Evolutionary conservation across 176 grass and related monocot genomes (phyloP).

Genomic region (Phoenix roebelenii): DNA sequence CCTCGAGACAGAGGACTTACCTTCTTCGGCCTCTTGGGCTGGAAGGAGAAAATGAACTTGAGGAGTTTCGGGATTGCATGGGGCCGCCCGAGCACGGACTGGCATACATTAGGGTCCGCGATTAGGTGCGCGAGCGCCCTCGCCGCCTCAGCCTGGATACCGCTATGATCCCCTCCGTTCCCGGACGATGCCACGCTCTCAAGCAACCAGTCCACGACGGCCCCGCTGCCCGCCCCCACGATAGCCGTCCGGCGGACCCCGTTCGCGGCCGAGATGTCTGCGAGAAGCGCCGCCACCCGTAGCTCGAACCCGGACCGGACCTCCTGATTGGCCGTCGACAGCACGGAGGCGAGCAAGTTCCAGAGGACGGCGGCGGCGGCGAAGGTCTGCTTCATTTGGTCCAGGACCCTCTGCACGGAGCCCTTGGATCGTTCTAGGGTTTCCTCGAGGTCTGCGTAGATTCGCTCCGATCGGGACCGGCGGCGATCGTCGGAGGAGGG

Average conservation of each 20-base stretch:
- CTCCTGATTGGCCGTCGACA: conserved; percentile 88
- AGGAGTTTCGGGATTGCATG: conserved; percentile 66
- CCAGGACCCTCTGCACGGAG: conserved; percentile 51
- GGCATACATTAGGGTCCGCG: conserved; percentile 50
- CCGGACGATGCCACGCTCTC: conserved; percentile 42
- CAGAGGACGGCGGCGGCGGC: conserved; percentile 61
- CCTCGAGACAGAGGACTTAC: conserved; percentile 16
- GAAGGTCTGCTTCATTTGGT: conserved; percentile 63
- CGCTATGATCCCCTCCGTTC: conserved; percentile 31
- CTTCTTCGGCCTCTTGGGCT: conserved; percentile 68
- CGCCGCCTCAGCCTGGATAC: conserved; percentile 70
- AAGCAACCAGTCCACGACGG: conserved; percentile 82
- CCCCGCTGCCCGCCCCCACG: conserved; percentile 59
- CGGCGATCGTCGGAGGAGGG: conserved; percentile 19
- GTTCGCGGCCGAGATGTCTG: conserved; percentile 74
- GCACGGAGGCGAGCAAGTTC: conserved; percentile 61
- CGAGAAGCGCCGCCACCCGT: conserved; percentile 78
- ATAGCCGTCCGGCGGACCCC: conserved; percentile 55
- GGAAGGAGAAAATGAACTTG: conserved; percentile 88
- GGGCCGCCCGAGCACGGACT: conserved; percentile 49
- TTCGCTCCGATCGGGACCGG: conserved; percentile 22
- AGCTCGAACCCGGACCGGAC: conserved; percentile 83
- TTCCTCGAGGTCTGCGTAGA: conserved; percentile 51
- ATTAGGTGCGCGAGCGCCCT: conserved; percentile 77
- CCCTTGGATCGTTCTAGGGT: conserved; percentile 54